Conservation (phyloP, 1,284 basidiomycete species). For the Sutorius eximius region DNA sequence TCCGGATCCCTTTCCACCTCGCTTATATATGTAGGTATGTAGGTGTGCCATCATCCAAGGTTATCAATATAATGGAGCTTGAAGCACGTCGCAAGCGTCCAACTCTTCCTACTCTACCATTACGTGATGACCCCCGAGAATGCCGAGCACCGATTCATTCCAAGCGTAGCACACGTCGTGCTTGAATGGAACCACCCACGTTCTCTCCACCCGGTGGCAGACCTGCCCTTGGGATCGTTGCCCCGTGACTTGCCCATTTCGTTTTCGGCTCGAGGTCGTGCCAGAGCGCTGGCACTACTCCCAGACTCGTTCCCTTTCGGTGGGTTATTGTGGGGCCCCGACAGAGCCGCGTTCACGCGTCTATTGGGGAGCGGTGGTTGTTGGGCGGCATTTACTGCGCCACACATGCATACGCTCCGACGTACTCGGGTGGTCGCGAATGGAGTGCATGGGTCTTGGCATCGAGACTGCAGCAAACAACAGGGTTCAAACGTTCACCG, state of each 20-base stretch:
- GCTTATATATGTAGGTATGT: not conserved
- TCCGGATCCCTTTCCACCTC: not conserved
- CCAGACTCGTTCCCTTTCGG: not conserved
- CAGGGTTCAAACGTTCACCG: not conserved
- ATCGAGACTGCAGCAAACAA: not conserved
- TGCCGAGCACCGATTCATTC: not conserved
- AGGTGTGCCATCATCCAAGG: not conserved
- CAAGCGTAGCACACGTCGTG: not conserved
- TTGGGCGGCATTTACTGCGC: not conserved
- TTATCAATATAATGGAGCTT: not conserved
- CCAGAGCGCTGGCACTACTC: not conserved
- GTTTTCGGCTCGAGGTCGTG: not conserved
- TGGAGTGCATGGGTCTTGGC: not conserved
- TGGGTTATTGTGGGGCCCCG: not conserved
- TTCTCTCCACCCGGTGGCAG: no score
- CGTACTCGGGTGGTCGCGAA: no score
- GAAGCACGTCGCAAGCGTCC: conserved; percentile 2
- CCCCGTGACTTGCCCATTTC: not conserved
- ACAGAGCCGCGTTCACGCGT: not conserved
- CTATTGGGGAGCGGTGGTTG: no score
- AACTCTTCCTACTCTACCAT: not conserved
- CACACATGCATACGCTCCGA: no score
- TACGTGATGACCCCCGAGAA: not conserved
- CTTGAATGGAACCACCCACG: not conserved
- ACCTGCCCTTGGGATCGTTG: not conserved